Percentiles rank a stretch among this genome's conserved stretches.
phyloP scores from a whole-genome alignment of 2,329 filamentous ascomycete genomes.

The Hortaea werneckii region DNA sequence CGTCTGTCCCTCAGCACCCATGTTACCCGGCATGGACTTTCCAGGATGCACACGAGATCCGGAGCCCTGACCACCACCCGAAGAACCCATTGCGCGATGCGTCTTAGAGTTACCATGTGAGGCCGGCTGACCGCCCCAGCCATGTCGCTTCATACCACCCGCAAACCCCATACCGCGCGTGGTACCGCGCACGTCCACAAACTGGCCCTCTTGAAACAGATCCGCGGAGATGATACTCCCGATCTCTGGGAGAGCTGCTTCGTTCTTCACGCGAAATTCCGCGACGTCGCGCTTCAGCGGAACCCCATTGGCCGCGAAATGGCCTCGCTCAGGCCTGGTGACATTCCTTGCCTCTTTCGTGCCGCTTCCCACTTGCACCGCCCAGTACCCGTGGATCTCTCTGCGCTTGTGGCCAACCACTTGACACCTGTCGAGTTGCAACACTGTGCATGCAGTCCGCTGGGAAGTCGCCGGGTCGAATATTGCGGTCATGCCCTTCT shows the following conservation, averaged over 20 bases:
- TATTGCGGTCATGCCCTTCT: constrained; percentile 92
- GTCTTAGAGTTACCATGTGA: constrained; percentile 93
- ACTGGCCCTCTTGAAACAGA: constrained; percentile 87
- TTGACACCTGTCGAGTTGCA: constrained; percentile 88
- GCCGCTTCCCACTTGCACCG: constrained; percentile 79
- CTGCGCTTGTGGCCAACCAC: constrained; percentile 79
- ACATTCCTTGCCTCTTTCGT: constrained; percentile 64
- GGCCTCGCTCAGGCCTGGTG: constrained; percentile 72
- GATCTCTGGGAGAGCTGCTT: constrained; percentile 62
- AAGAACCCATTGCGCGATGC: constrained; percentile 84
- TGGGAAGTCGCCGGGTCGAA: constrained; percentile 67
- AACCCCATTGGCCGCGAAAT: constrained; percentile 73
- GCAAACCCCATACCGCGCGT: constrained; percentile 86
- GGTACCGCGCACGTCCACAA: constrained; percentile 71
- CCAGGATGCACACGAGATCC: constrained; percentile 88
- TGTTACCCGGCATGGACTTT: constrained; percentile 95
- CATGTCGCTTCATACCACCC: constrained; percentile 95
- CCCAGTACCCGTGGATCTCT: constrained; percentile 78
- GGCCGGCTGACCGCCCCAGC: constrained; percentile 77
- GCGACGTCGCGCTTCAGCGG: constrained; percentile 73
- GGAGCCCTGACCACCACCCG: constrained; percentile 80
- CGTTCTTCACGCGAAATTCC: constrained; percentile 76
- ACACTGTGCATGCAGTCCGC: constrained; percentile 77
- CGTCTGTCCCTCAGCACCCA: constrained; percentile 83
- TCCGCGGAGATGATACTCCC: constrained; percentile 70